A percentile compares a stretch with the other conserved stretches of the same genome.
These are phyloP conservation scores for Neospermospora avenae DNA, from an alignment of 2,329 filamentous ascomycete genomes.

Conservation along the genomic window DNA sequence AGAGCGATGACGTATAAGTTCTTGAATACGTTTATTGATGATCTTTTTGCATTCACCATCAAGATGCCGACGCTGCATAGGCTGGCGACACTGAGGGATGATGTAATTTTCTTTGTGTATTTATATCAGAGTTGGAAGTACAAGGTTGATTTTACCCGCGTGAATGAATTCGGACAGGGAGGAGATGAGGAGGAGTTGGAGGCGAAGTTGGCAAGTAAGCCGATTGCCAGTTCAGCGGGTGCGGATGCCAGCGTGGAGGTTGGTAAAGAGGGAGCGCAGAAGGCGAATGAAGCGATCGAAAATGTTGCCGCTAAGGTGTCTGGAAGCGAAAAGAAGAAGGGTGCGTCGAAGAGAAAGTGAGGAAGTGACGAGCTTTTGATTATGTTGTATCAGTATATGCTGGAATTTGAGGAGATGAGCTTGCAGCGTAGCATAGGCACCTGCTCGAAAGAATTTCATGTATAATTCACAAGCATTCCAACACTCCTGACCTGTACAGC, in stretches of 20 bases:
- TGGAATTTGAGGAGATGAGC: no score
- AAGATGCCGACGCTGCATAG: conserved; percentile 97
- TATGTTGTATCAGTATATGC: no score
- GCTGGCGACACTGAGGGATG: conserved; percentile 86
- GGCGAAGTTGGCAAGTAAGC: conserved; percentile 45
- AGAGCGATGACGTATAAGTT: conserved; percentile 99
- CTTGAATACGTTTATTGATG: conserved; percentile 97
- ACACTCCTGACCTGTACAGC: no score
- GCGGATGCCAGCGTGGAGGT: conserved; percentile 22
- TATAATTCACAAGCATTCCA: no score
- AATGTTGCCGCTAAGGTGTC: conserved; percentile 41
- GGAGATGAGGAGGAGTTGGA: conserved; percentile 78
- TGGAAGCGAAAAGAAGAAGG: conserved; percentile 46
- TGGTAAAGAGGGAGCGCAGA: conserved; percentile 35
- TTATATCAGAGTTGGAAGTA: conserved; percentile 93
- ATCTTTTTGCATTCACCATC: conserved; percentile 97
- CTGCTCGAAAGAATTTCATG: no score
- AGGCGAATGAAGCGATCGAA: conserved; percentile 23
- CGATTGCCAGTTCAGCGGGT: conserved; percentile 21
- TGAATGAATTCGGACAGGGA: conserved; percentile 98
- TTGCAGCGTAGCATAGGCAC: no score
- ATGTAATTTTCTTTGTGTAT: conserved; percentile 98
- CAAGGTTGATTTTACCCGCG: conserved; percentile 82
- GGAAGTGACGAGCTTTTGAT: no score
- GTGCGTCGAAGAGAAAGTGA: conserved; percentile 48